These are phyloP conservation scores for Hansenula sp. DNA, from an alignment of 1,139 yeast species.

Conservation along the genomic window DNA sequence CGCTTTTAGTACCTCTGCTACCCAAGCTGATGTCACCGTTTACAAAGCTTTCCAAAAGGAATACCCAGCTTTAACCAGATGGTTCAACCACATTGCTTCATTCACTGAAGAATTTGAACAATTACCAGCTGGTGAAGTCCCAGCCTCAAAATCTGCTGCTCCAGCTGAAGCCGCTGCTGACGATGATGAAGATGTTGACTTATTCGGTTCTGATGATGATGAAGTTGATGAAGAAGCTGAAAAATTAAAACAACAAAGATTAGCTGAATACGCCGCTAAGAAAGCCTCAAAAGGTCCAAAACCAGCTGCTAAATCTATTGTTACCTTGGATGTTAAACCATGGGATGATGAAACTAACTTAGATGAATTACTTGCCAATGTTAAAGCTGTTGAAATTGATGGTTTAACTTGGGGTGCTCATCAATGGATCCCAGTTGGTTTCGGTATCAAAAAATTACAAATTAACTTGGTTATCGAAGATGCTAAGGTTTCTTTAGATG, in stretches of 20 bases:
- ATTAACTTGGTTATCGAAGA: slow-evolving; percentile 98
- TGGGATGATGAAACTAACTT: slow-evolving; percentile 99
- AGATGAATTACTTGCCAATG: slow-evolving; percentile 81
- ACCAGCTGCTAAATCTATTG: slow-evolving; percentile 97
- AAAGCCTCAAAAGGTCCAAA: slow-evolving; percentile 89
- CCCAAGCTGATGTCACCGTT: slow-evolving; percentile 94
- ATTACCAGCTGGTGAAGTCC: slow-evolving; percentile 78
- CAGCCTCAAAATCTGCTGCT: slow-evolving; percentile 37
- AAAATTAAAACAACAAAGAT: slow-evolving; percentile 93
- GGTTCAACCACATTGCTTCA: slow-evolving; percentile 97
- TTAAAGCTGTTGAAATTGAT: slow-evolving; percentile 77
- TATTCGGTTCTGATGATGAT: slow-evolving; percentile 88
- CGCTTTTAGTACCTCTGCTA: slow-evolving; percentile 60
- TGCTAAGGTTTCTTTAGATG: slow-evolving; percentile 89
- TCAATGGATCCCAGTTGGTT: slow-evolving; percentile 96
- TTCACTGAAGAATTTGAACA: slow-evolving; percentile 78
- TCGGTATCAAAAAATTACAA: slow-evolving; percentile 99
- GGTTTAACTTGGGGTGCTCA: slow-evolving; percentile 99
- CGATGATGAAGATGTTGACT: slow-evolving; percentile 85
- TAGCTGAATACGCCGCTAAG: slow-evolving; percentile 96
- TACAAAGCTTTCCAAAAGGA: slow-evolving; percentile 92
- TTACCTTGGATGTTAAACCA: slow-evolving; percentile 96
- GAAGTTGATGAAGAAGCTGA: slow-evolving; percentile 97
- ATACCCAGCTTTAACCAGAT: slow-evolving; percentile 94
- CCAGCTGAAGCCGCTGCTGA: slow-evolving; percentile 59